Percentiles rank a stretch among this genome's conserved stretches.
phyloP scores from a whole-genome alignment of 2,329 filamentous ascomycete species.

The Penicillium palitans region DNA sequence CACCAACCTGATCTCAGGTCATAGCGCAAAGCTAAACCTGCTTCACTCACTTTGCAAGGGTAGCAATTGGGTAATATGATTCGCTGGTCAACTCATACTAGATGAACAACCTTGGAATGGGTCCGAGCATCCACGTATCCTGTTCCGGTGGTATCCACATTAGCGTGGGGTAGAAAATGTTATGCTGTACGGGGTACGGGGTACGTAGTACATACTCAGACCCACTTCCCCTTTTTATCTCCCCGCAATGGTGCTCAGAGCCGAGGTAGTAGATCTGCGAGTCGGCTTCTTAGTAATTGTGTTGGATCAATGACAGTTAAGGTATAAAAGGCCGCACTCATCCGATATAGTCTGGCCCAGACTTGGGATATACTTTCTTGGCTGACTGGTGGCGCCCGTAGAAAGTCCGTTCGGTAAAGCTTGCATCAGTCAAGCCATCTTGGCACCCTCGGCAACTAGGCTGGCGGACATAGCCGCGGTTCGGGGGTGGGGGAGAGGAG shows the following conservation, averaged over 20 bases:
- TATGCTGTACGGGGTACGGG: too few relatives aligned
- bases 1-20: background rate
- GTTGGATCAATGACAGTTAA: too few relatives aligned
- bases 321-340: background rate
- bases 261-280: background rate
- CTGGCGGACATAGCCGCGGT: background rate
- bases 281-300: background rate
- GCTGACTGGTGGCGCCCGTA: background rate
- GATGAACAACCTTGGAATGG: background rate
- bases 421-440: conserved; percentile 1
- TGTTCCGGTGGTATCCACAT: background rate
- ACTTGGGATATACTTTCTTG: background rate
- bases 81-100: background rate
- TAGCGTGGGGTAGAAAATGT: background rate
- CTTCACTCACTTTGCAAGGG: too few relatives aligned
- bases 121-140: background rate
- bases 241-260: background rate
- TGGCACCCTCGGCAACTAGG: background rate
- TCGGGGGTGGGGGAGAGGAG: background rate
- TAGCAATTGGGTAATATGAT: background rate
- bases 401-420: background rate
- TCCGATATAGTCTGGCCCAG: background rate
- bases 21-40: background rate
- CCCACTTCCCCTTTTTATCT: background rate
- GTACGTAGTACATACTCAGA: too few relatives aligned